These are phyloP conservation scores for Gautieria morchelliformis DNA, from an alignment of 768 basidiomycete species.

Conservation along the genomic window DNA sequence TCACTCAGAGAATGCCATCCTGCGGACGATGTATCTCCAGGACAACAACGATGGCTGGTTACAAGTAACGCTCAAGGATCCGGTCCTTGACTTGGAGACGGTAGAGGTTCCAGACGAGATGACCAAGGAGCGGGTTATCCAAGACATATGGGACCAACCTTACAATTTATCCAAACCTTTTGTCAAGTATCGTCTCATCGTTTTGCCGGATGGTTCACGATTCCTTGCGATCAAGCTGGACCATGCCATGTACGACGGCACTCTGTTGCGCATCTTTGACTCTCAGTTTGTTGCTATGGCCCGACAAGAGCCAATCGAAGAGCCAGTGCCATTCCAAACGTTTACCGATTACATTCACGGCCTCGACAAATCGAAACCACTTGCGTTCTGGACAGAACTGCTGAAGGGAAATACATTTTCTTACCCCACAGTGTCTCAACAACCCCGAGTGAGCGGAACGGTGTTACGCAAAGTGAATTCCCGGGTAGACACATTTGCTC, in stretches of 20 bases:
- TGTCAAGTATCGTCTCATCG: too few species aligned
- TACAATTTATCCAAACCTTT: too few species aligned
- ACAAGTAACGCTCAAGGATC: too few species aligned
- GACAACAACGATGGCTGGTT: too few species aligned
- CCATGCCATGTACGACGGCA: conserved; percentile 7
- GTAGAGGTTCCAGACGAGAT: background rate
- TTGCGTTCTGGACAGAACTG: conserved; percentile 3
- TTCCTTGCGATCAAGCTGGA: conserved; percentile 2
- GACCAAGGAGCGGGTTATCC: too few species aligned
- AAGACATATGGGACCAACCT: too few species aligned
- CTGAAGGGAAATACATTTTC: background rate
- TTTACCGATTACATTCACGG: background rate
- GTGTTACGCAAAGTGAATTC: background rate
- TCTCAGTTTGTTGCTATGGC: conserved; percentile 6
- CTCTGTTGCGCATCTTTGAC: conserved; percentile 5
- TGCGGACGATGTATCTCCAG: conserved; percentile 4
- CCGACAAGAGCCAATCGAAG: background rate
- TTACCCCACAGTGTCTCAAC: too few species aligned
- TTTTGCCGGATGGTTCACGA: background rate
- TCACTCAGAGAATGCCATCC: conserved; percentile 5
- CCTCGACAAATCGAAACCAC: background rate
- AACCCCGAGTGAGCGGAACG: background rate
- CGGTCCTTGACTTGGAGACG: background rate
- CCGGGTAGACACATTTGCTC: background rate
- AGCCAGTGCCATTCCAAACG: conserved; percentile 2